Base-by-base conservation (phyloP, 139 green algal species). In the Dunaliella primolecta region DNA sequence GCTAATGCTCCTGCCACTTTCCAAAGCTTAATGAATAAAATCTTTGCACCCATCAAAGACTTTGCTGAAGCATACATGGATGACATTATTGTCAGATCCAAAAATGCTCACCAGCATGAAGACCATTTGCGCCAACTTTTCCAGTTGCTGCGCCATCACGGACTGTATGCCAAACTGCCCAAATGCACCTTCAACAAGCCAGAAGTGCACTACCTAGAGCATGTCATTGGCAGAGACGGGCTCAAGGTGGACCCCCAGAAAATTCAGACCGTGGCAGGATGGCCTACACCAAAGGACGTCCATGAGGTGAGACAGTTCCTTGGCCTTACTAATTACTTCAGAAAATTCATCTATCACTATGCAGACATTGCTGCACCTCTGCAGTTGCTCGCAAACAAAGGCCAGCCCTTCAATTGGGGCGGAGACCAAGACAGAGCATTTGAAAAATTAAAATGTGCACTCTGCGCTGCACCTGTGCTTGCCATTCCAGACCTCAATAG, bases 241-340 rank as follows among this genome's bases (percentile, higher is more conserved):
- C 56, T 89, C 20, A 64, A 55, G 23, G 31, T 84, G 32, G 79
- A 85, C 11, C 76, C 80, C n/a, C 30, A 35, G 0, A 89, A 89
- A 72, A 55, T 85, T 24, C 0, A 21, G 24, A 74, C 80, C 3
- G 36, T 90, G 3, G n/a, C 1, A 29, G 91, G 23, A n/a, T 94
- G 84, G 82, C 74, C 89, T 27, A n/a, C 35, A 27, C 91, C 90
- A n/a, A 75, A 23, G 11, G 86, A 76, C 25, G 31, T 84, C 0
- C 85, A 36, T 2, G 86, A 90, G 1, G 3, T 95, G n/a, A n/a
- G n/a, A n/a, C n/a, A n/a, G 3, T 95, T 96, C 82, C 36, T 95
- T 0, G 92, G 93, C 11, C 70, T 93, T 0, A 84, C 90, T 0
- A 90, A 88, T n/a, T 95, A 87, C 78, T 95, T 90, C 77, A 34